Percentiles rank a stretch among this genome's conserved stretches.
These are phyloP conservation scores for Zasmidium cellare DNA, from an alignment of 2,329 filamentous ascomycete genomes.

Conservation along the genomic window DNA sequence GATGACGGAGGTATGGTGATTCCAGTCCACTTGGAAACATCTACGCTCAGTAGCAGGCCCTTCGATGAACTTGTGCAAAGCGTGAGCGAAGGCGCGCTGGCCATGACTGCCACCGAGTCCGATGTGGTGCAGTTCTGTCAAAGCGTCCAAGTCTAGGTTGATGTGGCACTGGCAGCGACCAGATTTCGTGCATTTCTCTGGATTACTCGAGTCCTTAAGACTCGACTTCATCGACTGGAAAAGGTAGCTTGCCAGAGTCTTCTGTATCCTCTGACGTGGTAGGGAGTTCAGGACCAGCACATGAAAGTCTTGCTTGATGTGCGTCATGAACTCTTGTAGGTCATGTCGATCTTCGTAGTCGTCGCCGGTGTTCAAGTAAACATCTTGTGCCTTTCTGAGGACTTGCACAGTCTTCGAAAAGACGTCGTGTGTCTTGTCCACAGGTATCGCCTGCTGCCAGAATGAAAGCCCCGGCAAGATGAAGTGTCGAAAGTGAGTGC, in stretches of 20 bases:
- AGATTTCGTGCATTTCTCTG: constrained; percentile 44
- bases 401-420: constrained; percentile 39
- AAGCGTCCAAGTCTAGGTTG: constrained; percentile 21
- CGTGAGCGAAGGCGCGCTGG: constrained; percentile 69
- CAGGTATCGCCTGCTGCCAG: constrained; percentile 27
- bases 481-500: constrained; percentile 41
- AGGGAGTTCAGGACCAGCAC: constrained; percentile 27
- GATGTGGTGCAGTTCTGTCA: constrained; percentile 54
- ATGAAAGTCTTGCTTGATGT: constrained; percentile 24
- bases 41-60: constrained; percentile 59
- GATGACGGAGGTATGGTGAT: constrained; percentile 56
- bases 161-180: constrained; percentile 33
- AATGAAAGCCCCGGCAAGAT: constrained; percentile 24
- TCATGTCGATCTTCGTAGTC: neutral
- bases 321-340: constrained; percentile 4
- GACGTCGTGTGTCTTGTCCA: constrained; percentile 30
- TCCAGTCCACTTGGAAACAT: constrained; percentile 64
- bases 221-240: constrained; percentile 26
- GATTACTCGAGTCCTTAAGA: constrained; percentile 14
- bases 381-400: constrained; percentile 37
- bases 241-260: constrained; percentile 25
- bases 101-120: constrained; percentile 69
- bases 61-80: constrained; percentile 67
- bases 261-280: constrained; percentile 29
- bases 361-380: constrained; percentile 29